Percentiles rank a stretch among this genome's conserved stretches.
Evolutionary conservation across 2,329 filamentous ascomycete species (phyloP).

Genomic region (Magnaporthales sp.): DNA sequence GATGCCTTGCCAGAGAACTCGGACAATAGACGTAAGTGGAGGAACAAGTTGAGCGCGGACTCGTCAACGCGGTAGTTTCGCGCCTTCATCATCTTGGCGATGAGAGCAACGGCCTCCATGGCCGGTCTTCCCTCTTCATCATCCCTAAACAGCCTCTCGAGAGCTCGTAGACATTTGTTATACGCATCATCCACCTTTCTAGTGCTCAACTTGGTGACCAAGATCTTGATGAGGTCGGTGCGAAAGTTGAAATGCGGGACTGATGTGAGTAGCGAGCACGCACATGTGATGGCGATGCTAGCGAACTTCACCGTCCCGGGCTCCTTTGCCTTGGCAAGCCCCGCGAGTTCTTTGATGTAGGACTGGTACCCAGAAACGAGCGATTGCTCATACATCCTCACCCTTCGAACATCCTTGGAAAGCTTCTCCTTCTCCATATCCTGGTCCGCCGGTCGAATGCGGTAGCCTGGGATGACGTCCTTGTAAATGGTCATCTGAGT

Average conservation of each 20-base stretch:
- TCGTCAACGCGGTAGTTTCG: slow-evolving; percentile 78
- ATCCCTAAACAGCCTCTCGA: slow-evolving; percentile 74
- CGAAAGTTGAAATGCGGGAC: slow-evolving; percentile 98
- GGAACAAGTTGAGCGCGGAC: slow-evolving; percentile 79
- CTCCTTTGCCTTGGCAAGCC: slow-evolving; percentile 49
- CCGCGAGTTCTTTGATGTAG: slow-evolving; percentile 70
- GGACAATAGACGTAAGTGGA: slow-evolving; percentile 78
- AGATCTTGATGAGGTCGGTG: slow-evolving; percentile 74
- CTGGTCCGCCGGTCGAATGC: slow-evolving; percentile 75
- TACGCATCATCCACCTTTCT: slow-evolving; percentile 67
- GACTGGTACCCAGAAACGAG: slow-evolving; percentile 76
- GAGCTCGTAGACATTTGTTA: slow-evolving; percentile 63
- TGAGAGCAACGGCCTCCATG: slow-evolving; percentile 73
- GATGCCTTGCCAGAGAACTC: slow-evolving; percentile 84
- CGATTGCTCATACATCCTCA: slow-evolving; percentile 80
- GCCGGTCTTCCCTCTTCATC: slow-evolving; percentile 88
- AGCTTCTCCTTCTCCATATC: slow-evolving; percentile 70
- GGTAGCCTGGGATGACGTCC: slow-evolving; percentile 91
- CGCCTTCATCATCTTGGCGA: slow-evolving; percentile 93
- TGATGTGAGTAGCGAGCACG: slow-evolving; percentile 67
- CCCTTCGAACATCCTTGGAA: slow-evolving; percentile 80
- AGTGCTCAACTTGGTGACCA: slow-evolving; percentile 74
- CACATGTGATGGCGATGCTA: slow-evolving; percentile 75
- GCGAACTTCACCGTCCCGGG: slow-evolving; percentile 33
- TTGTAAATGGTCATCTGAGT: slow-evolving; percentile 89